Evolutionary conservation across 2,329 filamentous ascomycete species (phyloP), one percentile per base, ranked within the genome.

Genomic region (Colletotrichum gloeosporioides): DNA sequence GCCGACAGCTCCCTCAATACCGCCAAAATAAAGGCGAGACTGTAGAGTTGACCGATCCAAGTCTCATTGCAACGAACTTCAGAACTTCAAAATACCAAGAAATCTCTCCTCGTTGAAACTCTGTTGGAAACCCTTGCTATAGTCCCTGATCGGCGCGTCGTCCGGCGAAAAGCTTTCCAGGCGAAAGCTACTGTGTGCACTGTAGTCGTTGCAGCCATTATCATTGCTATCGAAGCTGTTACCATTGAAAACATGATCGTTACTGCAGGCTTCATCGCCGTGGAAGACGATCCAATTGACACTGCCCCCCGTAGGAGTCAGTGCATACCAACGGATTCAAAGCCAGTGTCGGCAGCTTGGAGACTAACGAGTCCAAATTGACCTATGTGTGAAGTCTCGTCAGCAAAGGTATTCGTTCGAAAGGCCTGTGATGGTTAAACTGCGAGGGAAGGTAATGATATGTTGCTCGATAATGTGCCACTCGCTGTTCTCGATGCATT

Each of bases 381-480:
- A 10, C 82, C 82, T 84, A 5, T 29, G 10, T 12, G 7, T 18
- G n/a, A 2, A 7, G 22, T 22, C 22, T 31, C 4, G 29, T 36
- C 6, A 68, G 44, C 16, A 15, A 4, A 2, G 13, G n/a, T 22
- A 15, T 18, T 22, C 10, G 25, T 25, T 6, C 1, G 3, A 5
- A 12, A 71, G 18, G 6, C 7, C 4, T 3, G 22, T 18, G 4
- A 53, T 22, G 6, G 44, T 53, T 6, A n/a, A 49, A 78, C 79
- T 76, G 82, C 83, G 81, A 15, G 78, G 77, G 69, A 77, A 82
- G 2, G 82, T 82, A 34, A 80, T 80, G 10, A 84, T 77, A 6
- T 72, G 8, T 22, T 85, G 83, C 59, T 83, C 78, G n/a, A 84
- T 32, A 83, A 84, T 81, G 59, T 79, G 73, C 5, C 77, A 69